Percentiles rank a stretch among this genome's conserved stretches.
Conservation (phyloP, 768 basidiomycete genomes). For the Termitomyces titanicus region DNA sequence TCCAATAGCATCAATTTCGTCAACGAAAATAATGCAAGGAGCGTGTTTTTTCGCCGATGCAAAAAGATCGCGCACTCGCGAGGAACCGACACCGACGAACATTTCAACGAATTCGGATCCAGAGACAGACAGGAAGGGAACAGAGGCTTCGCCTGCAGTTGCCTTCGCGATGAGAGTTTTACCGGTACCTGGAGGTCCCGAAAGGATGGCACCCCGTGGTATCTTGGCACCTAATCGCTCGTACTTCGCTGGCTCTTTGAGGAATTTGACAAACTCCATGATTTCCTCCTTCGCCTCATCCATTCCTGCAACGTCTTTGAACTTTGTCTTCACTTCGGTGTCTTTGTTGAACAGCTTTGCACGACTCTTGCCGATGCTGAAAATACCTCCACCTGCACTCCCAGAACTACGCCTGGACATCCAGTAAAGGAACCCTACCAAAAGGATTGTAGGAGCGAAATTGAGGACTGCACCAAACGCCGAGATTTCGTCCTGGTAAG, state of each 20-base stretch:
- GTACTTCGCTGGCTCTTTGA: slow-evolving; percentile 93
- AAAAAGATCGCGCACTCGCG: slow-evolving; percentile 95
- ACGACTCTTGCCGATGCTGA: slow-evolving; percentile 93
- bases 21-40: slow-evolving; percentile 97
- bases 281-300: slow-evolving; percentile 99
- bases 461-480: slow-evolving; percentile 77
- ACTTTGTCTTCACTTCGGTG: slow-evolving; percentile 87
- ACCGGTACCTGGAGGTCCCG: slow-evolving; percentile 96
- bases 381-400: slow-evolving; percentile 83
- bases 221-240: slow-evolving; percentile 98
- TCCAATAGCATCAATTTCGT: slow-evolving; percentile 99
- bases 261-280: slow-evolving; percentile 99
- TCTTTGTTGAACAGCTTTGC: slow-evolving; percentile 98
- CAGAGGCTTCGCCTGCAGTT: slow-evolving; percentile 95
- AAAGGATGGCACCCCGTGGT: slow-evolving; percentile 90
- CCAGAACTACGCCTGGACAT: slow-evolving; percentile 71
- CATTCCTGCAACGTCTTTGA: slow-evolving; percentile 98
- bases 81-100: slow-evolving; percentile 99
- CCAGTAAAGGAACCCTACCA: slow-evolving; percentile 87
- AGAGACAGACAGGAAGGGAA: slow-evolving; percentile 97
- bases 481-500: slow-evolving; percentile 94
- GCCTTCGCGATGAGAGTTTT: slow-evolving; percentile 98
- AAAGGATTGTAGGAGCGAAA: slow-evolving; percentile 92
- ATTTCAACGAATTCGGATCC: slow-evolving; percentile 99
- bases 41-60: slow-evolving; percentile 97